Evolutionary conservation across 495 filamentous ascomycete genomes (phyloP), one percentile per base, ranked within the genome.

Genomic region (Schizothecium vesticola): DNA sequence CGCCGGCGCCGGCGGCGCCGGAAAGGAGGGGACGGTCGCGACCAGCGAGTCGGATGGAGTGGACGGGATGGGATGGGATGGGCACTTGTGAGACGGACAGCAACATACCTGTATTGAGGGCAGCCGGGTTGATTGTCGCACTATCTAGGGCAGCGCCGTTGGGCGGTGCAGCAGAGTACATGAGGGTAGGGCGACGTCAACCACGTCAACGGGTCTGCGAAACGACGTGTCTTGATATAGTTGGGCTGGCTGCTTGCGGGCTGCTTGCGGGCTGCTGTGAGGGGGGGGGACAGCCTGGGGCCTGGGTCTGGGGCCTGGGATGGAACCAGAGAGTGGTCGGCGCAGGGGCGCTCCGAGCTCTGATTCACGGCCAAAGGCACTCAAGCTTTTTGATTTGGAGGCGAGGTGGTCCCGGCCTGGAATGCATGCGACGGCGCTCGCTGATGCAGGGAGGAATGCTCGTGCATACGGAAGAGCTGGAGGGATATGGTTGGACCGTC

Each of bases 191-290:
- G 71, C 76, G 76, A 78, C 75, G 74, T 73, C 71, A 72, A 79
- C 72, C 76, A 77, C 76, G 76, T 75, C 74, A 73, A 77, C 75
- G 74, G 75, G 73, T 79, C 76, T 81, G 80, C 80, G 80, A 80
- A 83, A 80, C 81, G 80, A 84, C 81, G 82, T 84, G 81, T 84
- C 82, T 82, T 82, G 82, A 84, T 83, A 82, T 82, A 82, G 82
- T 83, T 84, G 82, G 81, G 78, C 73, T 83, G 77, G 71, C 71
- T 67, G 43, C 16, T n/a, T 51, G 43, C 43, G 16, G 43, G 43
- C 19, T 51, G 43, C 43, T 16, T 51, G 43, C 43, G 16, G 43
- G 43, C 43, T n/a, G 43, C 43, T 19, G 36, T 51, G 74, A 72
- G 77, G 76, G 75, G 75, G 33, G 33, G 33, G 28, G 56, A 26